Percentiles rank a stretch among this genome's conserved stretches.
phyloP scores from a whole-genome alignment of 257 asterid genomes.

The Forsythia suspensa region DNA sequence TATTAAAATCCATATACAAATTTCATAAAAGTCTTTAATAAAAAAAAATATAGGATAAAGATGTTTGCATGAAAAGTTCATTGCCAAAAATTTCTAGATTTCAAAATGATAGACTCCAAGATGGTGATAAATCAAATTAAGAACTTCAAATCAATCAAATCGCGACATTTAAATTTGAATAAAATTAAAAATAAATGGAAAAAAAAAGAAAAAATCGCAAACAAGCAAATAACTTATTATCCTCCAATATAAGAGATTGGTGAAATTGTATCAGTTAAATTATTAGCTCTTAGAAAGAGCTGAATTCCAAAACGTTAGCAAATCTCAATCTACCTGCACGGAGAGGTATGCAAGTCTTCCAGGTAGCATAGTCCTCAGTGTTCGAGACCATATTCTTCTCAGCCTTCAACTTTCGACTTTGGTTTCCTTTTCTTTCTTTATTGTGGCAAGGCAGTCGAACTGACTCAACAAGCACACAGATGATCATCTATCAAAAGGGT shows the following conservation, averaged over 20 bases:
- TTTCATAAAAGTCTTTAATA: too few relatives aligned
- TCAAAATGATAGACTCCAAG: too few relatives aligned
- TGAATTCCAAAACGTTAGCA: slow-evolving; percentile 21
- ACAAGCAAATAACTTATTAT: background rate
- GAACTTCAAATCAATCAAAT: too few relatives aligned
- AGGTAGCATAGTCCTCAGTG: background rate
- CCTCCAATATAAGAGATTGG: slow-evolving; percentile 15
- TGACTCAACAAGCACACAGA: background rate
- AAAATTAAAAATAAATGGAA: too few relatives aligned
- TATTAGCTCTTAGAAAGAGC: slow-evolving; percentile 23
- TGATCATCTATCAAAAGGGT: slow-evolving; percentile 40
- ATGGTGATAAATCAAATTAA: too few relatives aligned
- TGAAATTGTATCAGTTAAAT: slow-evolving; percentile 21
- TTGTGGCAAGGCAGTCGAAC: slow-evolving; percentile 1
- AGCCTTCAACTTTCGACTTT: background rate
- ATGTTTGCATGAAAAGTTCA: too few relatives aligned
- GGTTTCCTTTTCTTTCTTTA: background rate
- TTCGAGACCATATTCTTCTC: slow-evolving; percentile 9
- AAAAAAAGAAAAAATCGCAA: background rate
- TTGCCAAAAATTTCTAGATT: too few relatives aligned
- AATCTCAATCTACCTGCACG: slow-evolving; percentile 19
- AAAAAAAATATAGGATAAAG: too few relatives aligned
- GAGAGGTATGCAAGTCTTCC: background rate
- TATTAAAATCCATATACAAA: too few relatives aligned
- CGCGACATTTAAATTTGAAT: too few relatives aligned